Evolutionary conservation across 257 asterid species (phyloP), one percentile per base, ranked within the genome.

Genomic region (Galeopsis tetrahit): DNA sequence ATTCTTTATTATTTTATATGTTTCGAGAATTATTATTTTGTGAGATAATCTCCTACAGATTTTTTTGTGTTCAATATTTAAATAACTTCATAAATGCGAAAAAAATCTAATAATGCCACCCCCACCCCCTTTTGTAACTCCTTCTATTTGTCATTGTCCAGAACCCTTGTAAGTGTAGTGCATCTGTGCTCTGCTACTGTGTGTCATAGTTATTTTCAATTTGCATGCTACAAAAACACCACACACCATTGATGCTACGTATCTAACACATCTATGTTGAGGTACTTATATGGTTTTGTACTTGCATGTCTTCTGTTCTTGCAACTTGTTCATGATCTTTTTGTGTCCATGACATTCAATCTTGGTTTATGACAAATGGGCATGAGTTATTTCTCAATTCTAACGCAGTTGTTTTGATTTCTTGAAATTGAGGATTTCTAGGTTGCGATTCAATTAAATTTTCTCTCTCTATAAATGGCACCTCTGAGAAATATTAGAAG

Each of bases 401-500:
- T 66, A 21, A 63, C 74, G 39, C 2, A 33, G 75, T 67, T 63
- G 10, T 48, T 63, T 66, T 76, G 73, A 46, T 76, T 73, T 68
- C 65, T 76, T 58, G 58, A 53, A 74, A 68, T 66, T 63, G 79
- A 35, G 75, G 4, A 38, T 63, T 46, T 76, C 73, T 76, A 42
- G 83, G 79, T 58, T 71, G 71, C 74, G 75, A 64, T 71, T 82
- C 53, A 72, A 75, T 83, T 76, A 76, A 73, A 63, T 46, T 59
- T 46, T 63, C 34, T 14, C 15, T 7, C 7, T 60, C 3, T 70
- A 21, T 21, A 61, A 75, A 91, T 92, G 98, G 90, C 81, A 56
- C 96, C 96, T 67, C 46, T 89, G 70, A 88, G 88, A 87, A 88
- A 93, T 58, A 75, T 64, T 48, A 88, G 81, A 75, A 92, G 84